phyloP scores from a whole-genome alignment of 2,329 filamentous ascomycete species.

The Xylaria sp. region DNA sequence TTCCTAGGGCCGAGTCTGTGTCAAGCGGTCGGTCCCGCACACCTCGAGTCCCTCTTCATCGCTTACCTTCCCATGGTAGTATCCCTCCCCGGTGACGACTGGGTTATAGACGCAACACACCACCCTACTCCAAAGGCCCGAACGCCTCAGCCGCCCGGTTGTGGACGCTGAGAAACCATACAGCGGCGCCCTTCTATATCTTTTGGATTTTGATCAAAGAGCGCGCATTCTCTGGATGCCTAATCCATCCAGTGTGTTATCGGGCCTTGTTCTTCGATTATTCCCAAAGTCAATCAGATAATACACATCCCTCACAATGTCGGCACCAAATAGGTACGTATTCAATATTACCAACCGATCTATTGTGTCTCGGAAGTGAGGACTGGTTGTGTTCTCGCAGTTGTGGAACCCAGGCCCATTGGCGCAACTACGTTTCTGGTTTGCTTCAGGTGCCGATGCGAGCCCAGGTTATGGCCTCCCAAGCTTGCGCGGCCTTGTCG shows the following conservation, averaged over 20 bases:
- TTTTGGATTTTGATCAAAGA: constrained; percentile 39
- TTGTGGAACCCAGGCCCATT: constrained; percentile 9
- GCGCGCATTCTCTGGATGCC: constrained; percentile 35
- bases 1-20: constrained; percentile 27
- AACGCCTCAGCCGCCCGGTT: constrained; percentile 15
- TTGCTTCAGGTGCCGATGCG: neutral
- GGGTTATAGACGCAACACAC: constrained; percentile 25
- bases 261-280: constrained; percentile 12
- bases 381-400: neutral
- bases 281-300: constrained; percentile 13
- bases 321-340: constrained; percentile 46
- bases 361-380: constrained; percentile 5
- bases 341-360: constrained; percentile 21
- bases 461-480: neutral
- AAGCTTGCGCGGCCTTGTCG: neutral
- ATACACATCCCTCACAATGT: constrained; percentile 38
- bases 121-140: constrained; percentile 13
- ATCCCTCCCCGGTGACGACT: constrained; percentile 17
- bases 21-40: constrained; percentile 10
- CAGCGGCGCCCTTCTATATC: constrained; percentile 34
- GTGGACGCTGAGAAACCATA: constrained; percentile 33
- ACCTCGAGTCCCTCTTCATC: constrained; percentile 7
- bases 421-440: constrained; percentile 11
- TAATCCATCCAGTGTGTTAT: constrained; percentile 20
- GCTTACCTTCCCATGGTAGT: constrained; percentile 22